Base-by-base conservation (phyloP, 352 stramenopile species). In the Pythium aristosporum region DNA sequence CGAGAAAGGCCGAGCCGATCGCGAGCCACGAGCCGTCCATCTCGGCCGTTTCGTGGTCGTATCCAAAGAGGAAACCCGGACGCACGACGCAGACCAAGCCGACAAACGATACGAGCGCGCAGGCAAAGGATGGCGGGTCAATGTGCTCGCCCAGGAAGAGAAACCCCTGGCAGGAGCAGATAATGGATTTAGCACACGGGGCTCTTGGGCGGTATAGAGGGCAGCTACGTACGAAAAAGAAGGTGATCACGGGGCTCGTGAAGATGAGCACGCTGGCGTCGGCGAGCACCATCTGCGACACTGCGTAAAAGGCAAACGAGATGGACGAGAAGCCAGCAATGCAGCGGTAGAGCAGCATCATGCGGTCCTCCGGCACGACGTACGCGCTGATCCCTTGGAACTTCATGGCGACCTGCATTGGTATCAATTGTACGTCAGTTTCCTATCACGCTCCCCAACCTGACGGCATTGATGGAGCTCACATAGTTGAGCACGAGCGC, bases 201-300 rank as follows among this genome's bases (percentile, higher is more conserved):
- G 10, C 6, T 2, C 2, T 42, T 42, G 5, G 25, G 25, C 37
- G 15, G 15, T 42, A 42, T 12, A 16, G 37, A 42, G 37, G 15
- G 37, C 10, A 42, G 11, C 37, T 32, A 49, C 49, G 30, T 67
- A 93, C 85, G 32, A 92, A 62, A 56, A 90, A 81, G 65, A 87
- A 89, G 4, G 82, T 91, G 50, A 90, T 77, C 34, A 91, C 69
- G 5, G 85, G 85, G 18, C 72, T 87, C 0, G 77, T 90, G 58
- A 94, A 94, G 21, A 94, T 63, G n/a, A 91, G 70, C 15, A 85
- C 75, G 50, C 80, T 92, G 10, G 76, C 72, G 47, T 94, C 85
- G 5, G 85, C 85, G 3, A 93, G 72, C 56, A 89, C 82, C 80
- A 93, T 89, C 65, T 91, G 82, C 16, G 82, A 88, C 11, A 93